Base-by-base conservation (phyloP, 2,329 filamentous ascomycete genomes). In the Fusarium succisae region DNA sequence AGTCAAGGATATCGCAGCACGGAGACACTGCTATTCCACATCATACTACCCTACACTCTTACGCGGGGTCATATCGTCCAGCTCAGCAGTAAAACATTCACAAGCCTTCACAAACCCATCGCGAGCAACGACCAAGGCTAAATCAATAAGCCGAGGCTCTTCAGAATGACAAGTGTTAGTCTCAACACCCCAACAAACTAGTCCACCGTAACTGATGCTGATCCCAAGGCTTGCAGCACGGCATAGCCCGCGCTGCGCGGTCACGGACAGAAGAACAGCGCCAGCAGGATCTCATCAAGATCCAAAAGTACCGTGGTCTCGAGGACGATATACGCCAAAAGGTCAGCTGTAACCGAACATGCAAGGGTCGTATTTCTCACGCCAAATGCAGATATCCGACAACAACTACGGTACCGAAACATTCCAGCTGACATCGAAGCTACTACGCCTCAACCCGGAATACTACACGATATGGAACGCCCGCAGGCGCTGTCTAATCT, bases 401-500 rank as follows among this genome's bases (percentile, higher is more conserved):
- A 81, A 80, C 69, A 83, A 88, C 75, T 88, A 86, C 80, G 87
- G 86, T 47, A 76, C 84, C 63, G 86, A 90, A 63, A 88, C 91
- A 45, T 89, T 95, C 77, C 84, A 89, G 72, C 88, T 93, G 62
- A 93, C 92, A 39, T 91, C 92, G n/a, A 91, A 90, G 75, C 88
- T 96, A 50, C 87, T 96, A 61, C 88, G 88, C 53, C 88, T 92
- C 78, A 97, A 97, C 81, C 94, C 94, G 32, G 94, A 97, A 83
- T 95, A 95, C 86, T 96, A 96, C 84, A 96, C 94, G 64, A 89
- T 94, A 88, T 97, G 94, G 94, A 97, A 97, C 87, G 89, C 92
- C 84, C 92, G 96, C 80, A 92, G 96, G 78, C 89, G 89, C 79
- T 91, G 89, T 83, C 86, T 92, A 87, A 88, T 84, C 68, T 88